phyloP scores from a whole-genome alignment of 768 basidiomycete genomes.

The Suillus subluteus region DNA sequence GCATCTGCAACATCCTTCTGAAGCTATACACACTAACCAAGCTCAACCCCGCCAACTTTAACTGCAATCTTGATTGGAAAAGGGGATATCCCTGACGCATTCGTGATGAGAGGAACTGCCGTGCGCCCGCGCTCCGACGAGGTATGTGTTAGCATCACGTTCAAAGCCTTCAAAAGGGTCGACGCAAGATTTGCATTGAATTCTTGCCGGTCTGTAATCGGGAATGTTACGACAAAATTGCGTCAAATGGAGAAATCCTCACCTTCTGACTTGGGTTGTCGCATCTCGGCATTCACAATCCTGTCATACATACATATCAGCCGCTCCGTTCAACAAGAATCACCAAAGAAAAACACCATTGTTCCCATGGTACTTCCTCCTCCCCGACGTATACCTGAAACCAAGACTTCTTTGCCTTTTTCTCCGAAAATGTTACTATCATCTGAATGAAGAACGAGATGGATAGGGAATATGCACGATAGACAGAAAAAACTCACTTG shows the following conservation, averaged over 20 bases:
- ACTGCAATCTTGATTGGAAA: conserved; percentile 77
- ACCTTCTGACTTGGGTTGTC: conserved; percentile 75
- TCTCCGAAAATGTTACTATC: conserved; percentile 75
- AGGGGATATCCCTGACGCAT: conserved; percentile 74
- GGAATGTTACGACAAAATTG: neutral
- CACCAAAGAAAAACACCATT: conserved; percentile 55
- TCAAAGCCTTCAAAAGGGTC: conserved; percentile 66
- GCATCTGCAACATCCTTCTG: neutral
- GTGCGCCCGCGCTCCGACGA: conserved; percentile 77
- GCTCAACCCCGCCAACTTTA: conserved; percentile 67
- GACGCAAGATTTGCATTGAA: conserved; percentile 62
- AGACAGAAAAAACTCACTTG: conserved; percentile 47
- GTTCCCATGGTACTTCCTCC: conserved; percentile 88
- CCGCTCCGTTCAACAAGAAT: neutral
- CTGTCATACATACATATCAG: conserved; percentile 37
- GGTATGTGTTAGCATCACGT: conserved; percentile 75
- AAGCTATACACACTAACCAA: conserved; percentile 37
- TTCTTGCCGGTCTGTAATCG: conserved; percentile 45
- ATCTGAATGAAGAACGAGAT: conserved; percentile 42
- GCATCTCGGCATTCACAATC: conserved; percentile 80
- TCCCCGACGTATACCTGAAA: conserved; percentile 71
- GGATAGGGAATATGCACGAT: neutral
- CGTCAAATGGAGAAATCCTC: conserved; percentile 6
- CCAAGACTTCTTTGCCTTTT: conserved; percentile 78
- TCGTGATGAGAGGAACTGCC: conserved; percentile 80